Evolutionary conservation across 2,329 filamentous ascomycete genomes (phyloP), one percentile per base, ranked within the genome.

Genomic region (Epichloe amarillans): DNA sequence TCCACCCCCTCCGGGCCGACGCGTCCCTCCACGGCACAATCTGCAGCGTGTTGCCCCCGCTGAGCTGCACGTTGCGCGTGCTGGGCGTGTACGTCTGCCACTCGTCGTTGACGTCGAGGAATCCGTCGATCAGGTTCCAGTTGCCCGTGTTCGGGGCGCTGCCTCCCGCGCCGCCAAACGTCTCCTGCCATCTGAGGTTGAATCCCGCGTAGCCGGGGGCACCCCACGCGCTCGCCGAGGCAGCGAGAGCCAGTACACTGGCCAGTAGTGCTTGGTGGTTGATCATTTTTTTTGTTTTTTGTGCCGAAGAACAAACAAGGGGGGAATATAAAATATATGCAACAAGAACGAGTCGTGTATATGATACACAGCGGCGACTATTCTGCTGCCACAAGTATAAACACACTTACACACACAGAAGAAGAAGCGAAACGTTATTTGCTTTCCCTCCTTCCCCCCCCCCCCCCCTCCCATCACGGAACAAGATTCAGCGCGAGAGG

Each of bases 61-160:
- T 75, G 47, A 74, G 62, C 52, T 76, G 74, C 14, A 79, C 52
- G 62, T 79, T 80, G 21, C 57, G 54, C 54, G 63, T 69, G 50
- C 66, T 69, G 21, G 61, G 62, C 2, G 70, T 69, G 64, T 79
- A 80, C 3, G 64, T 66, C 60, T 80, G 66, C 15, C 72, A 56
- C 58, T 80, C 76, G 56, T 72, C 68, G 68, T 80, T 80, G 60
- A 68, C 69, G 55, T 68, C 63, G 49, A 73, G 63, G 48, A 69
- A 66, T 19, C 59, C 60, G 42, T 58, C 55, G 52, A 71, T 66
- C 49, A 69, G 61, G 53, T 70, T 65, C 74, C 74, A 77, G 46
- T 62, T 62, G 47, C 26, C 55, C 4, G 54, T 47, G 58, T 66
- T 61, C 5, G 72, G 68, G 0, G 59, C 52, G 1, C 58, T 53